Evolutionary conservation across 495 filamentous ascomycete species (phyloP), one percentile per base, ranked within the genome.

Genomic region (Poronia punctata): DNA sequence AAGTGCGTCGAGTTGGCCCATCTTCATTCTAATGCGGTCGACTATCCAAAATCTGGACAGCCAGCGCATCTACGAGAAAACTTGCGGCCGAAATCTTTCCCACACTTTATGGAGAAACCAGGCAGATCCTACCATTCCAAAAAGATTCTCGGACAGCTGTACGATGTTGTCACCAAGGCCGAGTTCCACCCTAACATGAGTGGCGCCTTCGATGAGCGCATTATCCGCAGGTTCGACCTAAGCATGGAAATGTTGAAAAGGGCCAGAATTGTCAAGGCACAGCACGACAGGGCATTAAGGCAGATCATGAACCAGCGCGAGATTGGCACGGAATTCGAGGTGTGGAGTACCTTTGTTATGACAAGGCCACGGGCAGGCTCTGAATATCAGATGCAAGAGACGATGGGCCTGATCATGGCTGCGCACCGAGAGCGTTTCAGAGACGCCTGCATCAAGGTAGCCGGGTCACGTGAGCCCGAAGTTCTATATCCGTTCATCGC

Each of bases 31-130:
- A 76, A 78, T 43, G 90, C 92, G 0, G 92, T 98, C 2, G 92
- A 98, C 51, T 97, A 87, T 59, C 79, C 83, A 34, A 98, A 98
- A 59, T 84, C 84, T n/a, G 92, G 92, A 0, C 67, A 74, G 12
- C 72, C 83, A 9, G 90, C 88, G 2, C 48, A 67, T 3, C 83
- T 94, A 74, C 64, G 66, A 1, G 70, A 69, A 23, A 62, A 68
- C 2, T 65, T 93, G 1, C 64, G 72, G 7, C 77, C 82, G 0
- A 61, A 40, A 2, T 60, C 56, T 33, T 95, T 78, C 70, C 92
- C 92, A 0, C 92, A 98, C 53, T 98, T 93, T 50, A 94, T 95
- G 84, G 84, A 93, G 45, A 89, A 84, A 50, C 66, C 67, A 15
- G 65, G 74, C 1, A 63, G 62, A 29, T 68, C 68, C 0, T 92